These are phyloP conservation scores for Jackrogersella minutella DNA, from an alignment of 495 filamentous ascomycete species.

Conservation along the genomic window DNA sequence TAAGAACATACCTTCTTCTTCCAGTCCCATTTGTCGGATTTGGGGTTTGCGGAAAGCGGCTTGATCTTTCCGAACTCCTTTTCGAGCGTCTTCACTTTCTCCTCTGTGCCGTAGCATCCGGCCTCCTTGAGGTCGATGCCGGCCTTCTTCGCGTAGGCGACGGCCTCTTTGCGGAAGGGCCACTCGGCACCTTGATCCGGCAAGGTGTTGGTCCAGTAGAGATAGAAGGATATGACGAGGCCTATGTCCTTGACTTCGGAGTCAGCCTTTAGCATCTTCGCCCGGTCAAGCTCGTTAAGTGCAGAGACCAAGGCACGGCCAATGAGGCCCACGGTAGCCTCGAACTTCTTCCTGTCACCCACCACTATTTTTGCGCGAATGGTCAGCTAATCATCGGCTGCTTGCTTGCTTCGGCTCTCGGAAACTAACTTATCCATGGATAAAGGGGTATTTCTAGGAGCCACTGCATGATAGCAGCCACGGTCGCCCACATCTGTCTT, in stretches of 20 bases:
- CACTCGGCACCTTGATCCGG: conserved; percentile 14
- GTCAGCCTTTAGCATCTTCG: conserved; percentile 23
- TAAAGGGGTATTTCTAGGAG: conserved; percentile 26
- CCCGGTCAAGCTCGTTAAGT: conserved; percentile 33
- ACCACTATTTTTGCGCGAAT: conserved; percentile 8
- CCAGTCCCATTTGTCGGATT: conserved; percentile 32
- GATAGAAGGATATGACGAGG: conserved; percentile 25
- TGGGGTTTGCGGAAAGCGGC: conserved; percentile 17
- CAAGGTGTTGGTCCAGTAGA: conserved; percentile 26
- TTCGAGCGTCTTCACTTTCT: conserved; percentile 20
- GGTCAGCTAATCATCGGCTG: neutral
- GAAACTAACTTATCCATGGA: conserved; percentile 30
- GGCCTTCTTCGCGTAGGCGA: conserved; percentile 30
- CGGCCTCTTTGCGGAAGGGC: conserved; percentile 28
- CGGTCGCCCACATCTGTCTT: conserved; percentile 32
- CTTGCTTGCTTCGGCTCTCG: neutral
- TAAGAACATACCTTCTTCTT: conserved; percentile 28
- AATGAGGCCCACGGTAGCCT: conserved; percentile 20
- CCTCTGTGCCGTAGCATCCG: conserved; percentile 31
- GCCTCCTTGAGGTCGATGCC: conserved; percentile 26
- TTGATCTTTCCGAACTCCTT: conserved; percentile 28
- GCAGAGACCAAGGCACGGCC: conserved; percentile 28
- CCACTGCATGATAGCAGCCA: conserved; percentile 34
- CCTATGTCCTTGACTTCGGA: conserved; percentile 36
- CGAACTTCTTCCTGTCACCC: conserved; percentile 13